Evolutionary conservation across 2,329 filamentous ascomycete species (phyloP).

Genomic region (Colletotrichum sp.): DNA sequence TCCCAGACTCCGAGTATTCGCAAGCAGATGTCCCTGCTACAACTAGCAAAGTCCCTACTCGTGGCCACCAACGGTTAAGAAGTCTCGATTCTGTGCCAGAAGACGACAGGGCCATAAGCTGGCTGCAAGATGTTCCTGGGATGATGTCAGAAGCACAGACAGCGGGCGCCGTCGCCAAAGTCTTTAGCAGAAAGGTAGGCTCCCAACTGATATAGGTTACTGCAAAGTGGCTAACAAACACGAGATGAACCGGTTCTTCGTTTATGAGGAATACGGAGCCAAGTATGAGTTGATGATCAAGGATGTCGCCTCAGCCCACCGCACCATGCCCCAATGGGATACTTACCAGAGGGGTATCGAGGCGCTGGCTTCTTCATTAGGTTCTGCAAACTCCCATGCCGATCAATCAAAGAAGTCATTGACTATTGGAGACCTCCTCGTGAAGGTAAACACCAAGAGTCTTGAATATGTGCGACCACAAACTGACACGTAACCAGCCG

Average conservation of each 20-base stretch:
- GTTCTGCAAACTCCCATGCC: conserved; percentile 69
- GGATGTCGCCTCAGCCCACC: conserved; percentile 73
- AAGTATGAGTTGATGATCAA: conserved; percentile 87
- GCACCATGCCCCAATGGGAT: conserved; percentile 75
- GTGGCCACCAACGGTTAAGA: conserved; percentile 50
- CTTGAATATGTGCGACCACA: background rate
- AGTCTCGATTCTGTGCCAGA: conserved; percentile 54
- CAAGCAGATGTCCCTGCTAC: conserved; percentile 41
- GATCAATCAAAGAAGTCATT: conserved; percentile 75
- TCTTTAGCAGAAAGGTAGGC: conserved; percentile 64
- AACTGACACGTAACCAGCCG: conserved; percentile 59
- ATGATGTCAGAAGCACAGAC: conserved; percentile 64
- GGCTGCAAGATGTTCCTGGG: conserved; percentile 53
- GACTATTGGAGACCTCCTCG: conserved; percentile 83
- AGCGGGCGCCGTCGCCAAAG: conserved; percentile 64
- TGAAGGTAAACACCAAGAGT: conserved; percentile 69
- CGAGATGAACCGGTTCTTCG: conserved; percentile 81
- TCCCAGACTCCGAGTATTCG: conserved; percentile 72
- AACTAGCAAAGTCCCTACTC: conserved; percentile 18
- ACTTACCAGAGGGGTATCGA: conserved; percentile 87
- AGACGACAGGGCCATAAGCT: conserved; percentile 37
- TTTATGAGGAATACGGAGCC: conserved; percentile 90
- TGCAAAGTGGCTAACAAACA: background rate
- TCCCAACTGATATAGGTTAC: background rate
- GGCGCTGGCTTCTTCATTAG: conserved; percentile 76